Percentiles rank a stretch among this genome's conserved stretches.
Evolutionary conservation across 306 rosid genomes (phyloP).

Genomic region (Ormosia semicastrata): DNA sequence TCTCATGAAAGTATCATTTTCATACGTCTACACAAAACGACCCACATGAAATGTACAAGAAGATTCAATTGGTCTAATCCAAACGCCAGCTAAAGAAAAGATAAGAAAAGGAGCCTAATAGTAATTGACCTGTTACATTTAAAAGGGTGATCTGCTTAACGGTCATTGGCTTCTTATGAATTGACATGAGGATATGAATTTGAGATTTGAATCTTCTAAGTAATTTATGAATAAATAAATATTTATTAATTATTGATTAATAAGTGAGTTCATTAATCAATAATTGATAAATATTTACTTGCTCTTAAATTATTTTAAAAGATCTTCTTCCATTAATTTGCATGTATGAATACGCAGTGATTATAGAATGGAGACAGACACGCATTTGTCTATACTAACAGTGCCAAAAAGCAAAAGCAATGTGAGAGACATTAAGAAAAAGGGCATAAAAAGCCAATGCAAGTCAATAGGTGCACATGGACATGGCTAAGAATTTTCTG

Average conservation of each 20-base stretch:
- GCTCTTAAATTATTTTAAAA: too few relatives aligned
- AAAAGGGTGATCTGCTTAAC: not conserved
- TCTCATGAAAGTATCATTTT: too few relatives aligned
- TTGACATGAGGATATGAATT: not conserved
- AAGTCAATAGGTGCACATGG: constrained; percentile 8
- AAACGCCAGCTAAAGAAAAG: not conserved
- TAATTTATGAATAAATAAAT: too few relatives aligned
- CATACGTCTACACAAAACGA: not conserved
- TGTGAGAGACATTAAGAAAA: not conserved
- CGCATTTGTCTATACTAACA: not conserved
- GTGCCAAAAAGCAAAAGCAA: not conserved
- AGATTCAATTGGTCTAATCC: not conserved
- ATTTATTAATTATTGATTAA: too few relatives aligned
- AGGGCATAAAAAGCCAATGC: not conserved
- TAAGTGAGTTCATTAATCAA: too few relatives aligned
- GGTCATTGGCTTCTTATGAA: not conserved
- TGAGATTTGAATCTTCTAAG: too few relatives aligned
- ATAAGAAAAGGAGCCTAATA: not conserved
- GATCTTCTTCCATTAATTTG: too few relatives aligned
- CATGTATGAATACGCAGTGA: not conserved
- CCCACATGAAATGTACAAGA: not conserved
- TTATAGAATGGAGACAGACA: not conserved
- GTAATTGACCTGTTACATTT: not conserved
- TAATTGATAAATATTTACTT: too few relatives aligned
- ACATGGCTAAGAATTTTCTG: not conserved